Conservation (phyloP, 1,284 basidiomycete species). For the Boletus sp. region DNA sequence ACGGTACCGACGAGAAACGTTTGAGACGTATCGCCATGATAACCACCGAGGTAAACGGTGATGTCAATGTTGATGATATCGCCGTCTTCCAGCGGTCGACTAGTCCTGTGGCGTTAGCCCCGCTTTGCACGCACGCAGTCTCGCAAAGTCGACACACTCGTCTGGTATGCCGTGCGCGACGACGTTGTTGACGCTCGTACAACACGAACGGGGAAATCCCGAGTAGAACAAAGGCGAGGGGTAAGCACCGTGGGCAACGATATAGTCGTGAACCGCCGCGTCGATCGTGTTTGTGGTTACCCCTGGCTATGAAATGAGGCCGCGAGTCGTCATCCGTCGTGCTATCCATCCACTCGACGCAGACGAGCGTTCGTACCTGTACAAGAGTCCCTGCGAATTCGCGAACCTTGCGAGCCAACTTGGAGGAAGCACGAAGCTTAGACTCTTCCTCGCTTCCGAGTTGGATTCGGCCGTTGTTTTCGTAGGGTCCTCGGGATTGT, state of each 20-base stretch:
- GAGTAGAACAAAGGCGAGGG: constrained; percentile 86
- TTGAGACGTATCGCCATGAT: constrained; percentile 85
- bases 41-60: constrained; percentile 78
- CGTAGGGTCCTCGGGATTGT: constrained; percentile 31
- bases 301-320: constrained; percentile 56
- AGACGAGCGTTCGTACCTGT: constrained; percentile 46
- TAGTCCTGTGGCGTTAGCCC: constrained; percentile 34
- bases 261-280: constrained; percentile 68
- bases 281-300: constrained; percentile 79
- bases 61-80: constrained; percentile 89
- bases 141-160: constrained; percentile 55
- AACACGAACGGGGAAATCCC: constrained; percentile 83
- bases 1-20: constrained; percentile 82
- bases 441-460: constrained; percentile 63
- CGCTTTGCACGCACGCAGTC: not conserved
- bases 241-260: constrained; percentile 74
- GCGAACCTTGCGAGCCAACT: constrained; percentile 65
- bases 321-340: not conserved
- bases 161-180: constrained; percentile 89
- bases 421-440: constrained; percentile 60
- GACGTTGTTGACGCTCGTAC: constrained; percentile 89
- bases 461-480: constrained; percentile 48
- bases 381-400: constrained; percentile 60
- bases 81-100: constrained; percentile 76
- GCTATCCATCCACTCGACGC: not conserved